Conservation (phyloP, 2,329 filamentous ascomycete genomes). For the Paracamarosporium sp. region DNA sequence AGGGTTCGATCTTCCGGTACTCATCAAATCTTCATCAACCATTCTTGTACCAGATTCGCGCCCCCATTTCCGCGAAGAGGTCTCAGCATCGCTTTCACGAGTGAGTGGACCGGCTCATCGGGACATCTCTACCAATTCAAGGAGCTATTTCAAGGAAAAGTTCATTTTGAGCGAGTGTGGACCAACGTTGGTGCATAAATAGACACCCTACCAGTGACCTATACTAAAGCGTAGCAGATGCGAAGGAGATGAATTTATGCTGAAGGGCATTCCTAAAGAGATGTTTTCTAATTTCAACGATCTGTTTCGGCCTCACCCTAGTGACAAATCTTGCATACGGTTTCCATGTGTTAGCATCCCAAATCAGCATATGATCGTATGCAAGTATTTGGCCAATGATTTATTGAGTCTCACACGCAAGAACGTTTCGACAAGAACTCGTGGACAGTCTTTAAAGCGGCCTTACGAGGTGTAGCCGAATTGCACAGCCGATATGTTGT, state of each 20-base stretch:
- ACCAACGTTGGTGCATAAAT: not conserved
- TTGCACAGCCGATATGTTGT: conserved; percentile 33
- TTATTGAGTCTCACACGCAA: conserved; percentile 24
- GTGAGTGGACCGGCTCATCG: not conserved
- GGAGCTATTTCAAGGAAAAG: not conserved
- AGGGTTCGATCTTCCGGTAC: too few species aligned
- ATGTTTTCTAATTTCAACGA: conserved; percentile 28
- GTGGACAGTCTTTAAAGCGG: conserved; percentile 32
- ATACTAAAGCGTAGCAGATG: conserved; percentile 18
- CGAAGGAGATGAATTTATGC: conserved; percentile 20
- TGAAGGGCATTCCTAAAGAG: conserved; percentile 30
- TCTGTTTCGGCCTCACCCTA: conserved; percentile 30
- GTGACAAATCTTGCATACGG: conserved; percentile 22
- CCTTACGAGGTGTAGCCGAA: conserved; percentile 29
- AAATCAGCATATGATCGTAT: conserved; percentile 30
- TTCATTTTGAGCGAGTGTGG: not conserved
- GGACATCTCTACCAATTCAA: not conserved
- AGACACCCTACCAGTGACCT: not conserved
- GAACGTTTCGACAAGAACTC: conserved; percentile 17
- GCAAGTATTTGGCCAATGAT: conserved; percentile 26
- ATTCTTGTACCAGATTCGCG: not conserved
- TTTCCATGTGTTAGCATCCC: conserved; percentile 26
- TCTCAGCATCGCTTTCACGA: not conserved
- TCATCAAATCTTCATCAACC: not conserved
- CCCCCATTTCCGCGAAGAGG: not conserved